Base-by-base conservation (phyloP, 805 yeast species). In the Zygoascus bituminiphila region DNA sequence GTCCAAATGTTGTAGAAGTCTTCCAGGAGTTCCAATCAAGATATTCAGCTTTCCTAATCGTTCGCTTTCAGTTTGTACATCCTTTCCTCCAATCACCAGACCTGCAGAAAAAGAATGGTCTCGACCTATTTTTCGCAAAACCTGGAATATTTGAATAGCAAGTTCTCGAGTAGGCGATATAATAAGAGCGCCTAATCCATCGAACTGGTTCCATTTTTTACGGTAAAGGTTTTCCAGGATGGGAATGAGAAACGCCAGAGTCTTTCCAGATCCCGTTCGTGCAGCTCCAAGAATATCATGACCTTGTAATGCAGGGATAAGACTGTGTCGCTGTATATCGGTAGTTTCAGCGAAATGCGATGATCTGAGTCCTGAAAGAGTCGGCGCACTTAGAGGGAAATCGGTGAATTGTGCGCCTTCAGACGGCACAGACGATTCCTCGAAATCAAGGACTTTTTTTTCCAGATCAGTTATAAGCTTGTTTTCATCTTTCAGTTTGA, bases 121-220 rank as follows among this genome's bases (percentile, higher is more conserved):
- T 41, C 80, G 77, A 20, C 96, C 97, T 46, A 88, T 81, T 57
- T 81, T 84, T n/a, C 81, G 71, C 51, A 88, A 67, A 4, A 88
- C 96, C 59, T 88, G 95, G 58, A 88, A 88, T 22, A 83, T 88
- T 66, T 88, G 97, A 53, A 87, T 81, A 0, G 96, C 96, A 56
- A 88, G 59, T 61, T 88, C 97, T 64, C 97, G 76, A 0, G 96
- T 88, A 4, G 97, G 96, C 1, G 95, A 81, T n/a, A 88, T 79
- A 21, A 88, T 79, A 50, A 88, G 69, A 0, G 95, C 96, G 5
- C 95, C 96, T 36, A 89, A 70, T 1, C 96, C 96, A 63, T 88
- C 97, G 56, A 67, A 72, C 53, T 82, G 93, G 42, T 87, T 80
- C 83, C 95, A 87, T 47, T 75, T 74, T 57, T 81, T 80, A 52